phyloP scores from a whole-genome alignment of 345 rosid genomes.

The Salix udensis region DNA sequence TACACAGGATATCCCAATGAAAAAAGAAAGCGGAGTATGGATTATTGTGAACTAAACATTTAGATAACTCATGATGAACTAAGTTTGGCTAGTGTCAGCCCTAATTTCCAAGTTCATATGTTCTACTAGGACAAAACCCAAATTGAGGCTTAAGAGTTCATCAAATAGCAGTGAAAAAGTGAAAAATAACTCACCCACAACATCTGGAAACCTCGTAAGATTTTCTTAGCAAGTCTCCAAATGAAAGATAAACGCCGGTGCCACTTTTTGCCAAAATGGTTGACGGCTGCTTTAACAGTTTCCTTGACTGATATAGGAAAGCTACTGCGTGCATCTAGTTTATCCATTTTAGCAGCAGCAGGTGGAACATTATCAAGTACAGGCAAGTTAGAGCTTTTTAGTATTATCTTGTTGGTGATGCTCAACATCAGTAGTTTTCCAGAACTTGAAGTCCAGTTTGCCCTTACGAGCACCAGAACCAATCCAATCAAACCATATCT shows the following conservation, averaged over 20 bases:
- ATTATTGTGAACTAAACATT: not conserved
- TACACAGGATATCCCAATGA: not conserved
- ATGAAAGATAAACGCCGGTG: conserved; percentile 65
- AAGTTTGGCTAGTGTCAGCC: not conserved
- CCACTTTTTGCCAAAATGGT: conserved; percentile 64
- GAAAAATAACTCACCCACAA: conserved; percentile 60
- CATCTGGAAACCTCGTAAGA: conserved; percentile 49
- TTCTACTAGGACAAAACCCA: not conserved
- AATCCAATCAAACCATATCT: conserved; percentile 52
- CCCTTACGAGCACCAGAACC: conserved; percentile 44
- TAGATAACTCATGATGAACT: not conserved
- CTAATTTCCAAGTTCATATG: not conserved
- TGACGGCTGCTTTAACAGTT: conserved; percentile 62
- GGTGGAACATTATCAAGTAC: conserved; percentile 28
- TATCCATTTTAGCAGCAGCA: conserved; percentile 38
- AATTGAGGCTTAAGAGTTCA: not conserved
- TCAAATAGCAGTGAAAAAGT: not conserved
- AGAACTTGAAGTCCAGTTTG: conserved; percentile 39
- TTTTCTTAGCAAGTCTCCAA: conserved; percentile 50
- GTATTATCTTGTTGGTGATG: conserved; percentile 44
- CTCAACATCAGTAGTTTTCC: conserved; percentile 52
- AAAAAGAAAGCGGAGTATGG: not conserved
- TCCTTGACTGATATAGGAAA: conserved; percentile 67
- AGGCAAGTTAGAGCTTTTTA: conserved; percentile 35
- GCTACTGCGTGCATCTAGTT: conserved; percentile 50